Evolutionary conservation across 768 basidiomycete genomes (phyloP), one percentile per base, ranked within the genome.

Genomic region (Tephrocybe sp.): DNA sequence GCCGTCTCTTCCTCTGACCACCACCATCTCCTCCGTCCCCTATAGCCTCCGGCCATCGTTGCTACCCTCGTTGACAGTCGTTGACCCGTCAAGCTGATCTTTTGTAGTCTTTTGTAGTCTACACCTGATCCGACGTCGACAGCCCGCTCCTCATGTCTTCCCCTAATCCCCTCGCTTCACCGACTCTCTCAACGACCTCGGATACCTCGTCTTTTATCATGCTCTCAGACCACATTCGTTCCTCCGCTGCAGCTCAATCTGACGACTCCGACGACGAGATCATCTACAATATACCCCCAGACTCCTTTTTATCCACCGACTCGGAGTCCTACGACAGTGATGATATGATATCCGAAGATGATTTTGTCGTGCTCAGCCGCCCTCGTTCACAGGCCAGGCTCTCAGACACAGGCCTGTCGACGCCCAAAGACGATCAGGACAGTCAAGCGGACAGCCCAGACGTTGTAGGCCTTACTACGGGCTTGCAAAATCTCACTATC

Each of bases 261-360:
- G 67, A 69, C 49, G 66, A 71, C 38, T 78, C 76, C 1, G 80
- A 79, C 56, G 81, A 84, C 53, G 78, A 82, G 59, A 78, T 84
- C 37, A 76, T 83, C 16, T 81, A 75, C 72, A 66, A 59, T 33
- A 57, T 74, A 38, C 69, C 77, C 33, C 71, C 72, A 24, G 59
- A 47, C 23, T 65, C 61, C 27, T 53, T 56, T 31, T 61, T 64
- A 19, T 61, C 65, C 11, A 62, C 63, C 23, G 45, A 53, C 27
- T n/a, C n/a, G n/a, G 49, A 48, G 34, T 64, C 61, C 33, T 63
- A 62, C 11, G 62, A 63, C 24, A 42, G 57, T 58, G 44, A n/a
- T n/a, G n/a, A 69, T 62, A 46, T 53, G 59, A 21, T 61, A 51
- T 74, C 73, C 10, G 78, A 78, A 55, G 72, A 77, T 40, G 80